Base-by-base conservation (phyloP, 768 basidiomycete genomes). In the Tylopilus cervinicoccineus region DNA sequence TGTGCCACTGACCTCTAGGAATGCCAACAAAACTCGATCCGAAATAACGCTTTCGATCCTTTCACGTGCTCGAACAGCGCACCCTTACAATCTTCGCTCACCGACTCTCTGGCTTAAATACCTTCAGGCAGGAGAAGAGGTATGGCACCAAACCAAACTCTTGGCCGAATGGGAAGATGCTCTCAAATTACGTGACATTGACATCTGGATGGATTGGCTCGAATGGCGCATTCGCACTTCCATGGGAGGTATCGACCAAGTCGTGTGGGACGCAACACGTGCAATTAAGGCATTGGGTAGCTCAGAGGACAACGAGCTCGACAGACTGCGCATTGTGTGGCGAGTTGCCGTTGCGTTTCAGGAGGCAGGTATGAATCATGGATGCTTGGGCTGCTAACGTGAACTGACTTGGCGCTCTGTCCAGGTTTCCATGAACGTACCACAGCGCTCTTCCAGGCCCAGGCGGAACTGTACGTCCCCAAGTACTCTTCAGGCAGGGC, bases 181-280 rank as follows among this genome's bases (percentile, higher is more conserved):
- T 3, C 62, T 89, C 53, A 57, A 64, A 43, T 56, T 77, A 5
- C 75, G 78, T 24, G 77, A 74, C 29, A 63, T 75, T 23, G 78
- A 81, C 31, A 72, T 91, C 22, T 86, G 82, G 78, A 76, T 90
- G 69, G 84, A 84, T 54, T 92, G 88, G 87, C 59, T 91, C 3
- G 84, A 86, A 53, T 90, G 86, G 86, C 74, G 76, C 48, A 78
- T 87, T 28, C 70, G 81, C 34, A 74, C 56, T 31, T 69, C 69
- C 14, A 67, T 53, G 33, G 65, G 68, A 33, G 79, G 80, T 2
- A 61, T 88, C 24, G 74, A 80, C 32, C 76, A 73, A 6, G 58
- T 86, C 5, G 64, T 83, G 4, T 69, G 73, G 23, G 81, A 81
- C 55, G 79, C 77, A 5, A 57, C 64, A 34, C 72, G 80, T 26